A percentile compares a stretch with the other conserved stretches of the same genome.
phyloP scores from a whole-genome alignment of 345 rosid species.

The Theobroma cacao region DNA sequence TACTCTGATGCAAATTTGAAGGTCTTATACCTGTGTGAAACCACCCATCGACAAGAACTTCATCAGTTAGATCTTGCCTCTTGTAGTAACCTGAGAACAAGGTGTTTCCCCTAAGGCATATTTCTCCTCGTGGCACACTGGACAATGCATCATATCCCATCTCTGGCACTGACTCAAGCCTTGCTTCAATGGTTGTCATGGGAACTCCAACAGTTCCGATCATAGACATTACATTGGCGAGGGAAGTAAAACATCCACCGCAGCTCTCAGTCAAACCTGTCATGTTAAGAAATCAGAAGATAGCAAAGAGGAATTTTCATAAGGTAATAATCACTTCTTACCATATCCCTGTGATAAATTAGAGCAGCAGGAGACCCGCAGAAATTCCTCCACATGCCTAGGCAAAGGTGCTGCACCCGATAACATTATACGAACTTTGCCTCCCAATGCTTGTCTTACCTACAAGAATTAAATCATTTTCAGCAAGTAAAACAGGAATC shows the following conservation, averaged over 20 bases:
- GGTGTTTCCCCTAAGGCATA: slow-evolving; percentile 75
- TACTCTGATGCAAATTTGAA: neutral
- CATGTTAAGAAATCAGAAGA: slow-evolving; percentile 2
- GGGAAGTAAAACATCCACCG: slow-evolving; percentile 80
- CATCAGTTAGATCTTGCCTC: slow-evolving; percentile 77
- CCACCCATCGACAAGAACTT: slow-evolving; percentile 89
- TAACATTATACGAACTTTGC: slow-evolving; percentile 64
- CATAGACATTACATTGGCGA: slow-evolving; percentile 78
- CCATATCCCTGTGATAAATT: slow-evolving; percentile 94
- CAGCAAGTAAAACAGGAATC: neutral
- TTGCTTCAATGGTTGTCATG: slow-evolving; percentile 79
- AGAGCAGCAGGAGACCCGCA: slow-evolving; percentile 77
- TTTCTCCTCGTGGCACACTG: slow-evolving; percentile 69
- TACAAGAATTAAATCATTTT: slow-evolving; percentile 22
- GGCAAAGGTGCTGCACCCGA: slow-evolving; percentile 98
- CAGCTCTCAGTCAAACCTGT: slow-evolving; percentile 93
- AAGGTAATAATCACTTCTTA: too few relatives aligned
- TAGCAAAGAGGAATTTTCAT: neutral
- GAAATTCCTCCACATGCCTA: slow-evolving; percentile 83
- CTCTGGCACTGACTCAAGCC: slow-evolving; percentile 90
- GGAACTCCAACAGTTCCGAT: slow-evolving; percentile 94
- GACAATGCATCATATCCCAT: slow-evolving; percentile 93
- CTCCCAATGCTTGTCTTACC: slow-evolving; percentile 83
- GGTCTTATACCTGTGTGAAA: slow-evolving; percentile 77
- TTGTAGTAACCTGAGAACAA: slow-evolving; percentile 94